phyloP scores from a whole-genome alignment of 768 basidiomycete genomes.

The Boletus rubescentipes region DNA sequence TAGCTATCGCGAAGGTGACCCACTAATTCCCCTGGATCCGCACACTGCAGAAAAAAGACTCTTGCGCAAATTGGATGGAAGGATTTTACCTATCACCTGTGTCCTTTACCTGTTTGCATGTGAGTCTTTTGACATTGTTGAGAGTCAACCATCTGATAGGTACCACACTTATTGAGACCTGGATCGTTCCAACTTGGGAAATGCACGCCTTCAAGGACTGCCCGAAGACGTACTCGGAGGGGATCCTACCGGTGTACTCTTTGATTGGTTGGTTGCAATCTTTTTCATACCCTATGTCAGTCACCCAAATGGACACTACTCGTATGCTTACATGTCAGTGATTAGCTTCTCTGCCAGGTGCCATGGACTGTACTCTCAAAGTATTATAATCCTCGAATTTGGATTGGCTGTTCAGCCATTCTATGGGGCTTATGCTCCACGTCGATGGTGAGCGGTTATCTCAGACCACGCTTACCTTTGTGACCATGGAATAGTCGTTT shows the following conservation, averaged over 20 bases:
- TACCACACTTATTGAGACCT: constrained; percentile 37
- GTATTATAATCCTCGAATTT: constrained; percentile 63
- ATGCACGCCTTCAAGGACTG: constrained; percentile 73
- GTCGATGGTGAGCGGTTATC: constrained; percentile 50
- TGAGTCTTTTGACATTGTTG: constrained; percentile 35
- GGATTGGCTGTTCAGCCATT: constrained; percentile 66
- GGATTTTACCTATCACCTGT: constrained; percentile 71
- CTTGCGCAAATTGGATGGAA: constrained; percentile 61
- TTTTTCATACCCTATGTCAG: constrained; percentile 81
- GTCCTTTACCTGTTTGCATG: constrained; percentile 75
- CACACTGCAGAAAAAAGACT: constrained; percentile 48
- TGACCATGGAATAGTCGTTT: constrained; percentile 19
- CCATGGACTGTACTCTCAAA: constrained; percentile 70
- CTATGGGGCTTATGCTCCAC: constrained; percentile 76
- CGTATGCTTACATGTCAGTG: background rate
- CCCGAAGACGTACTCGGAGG: constrained; percentile 63
- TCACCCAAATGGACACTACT: background rate
- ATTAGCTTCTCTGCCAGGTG: constrained; percentile 66
- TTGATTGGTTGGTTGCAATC: constrained; percentile 74
- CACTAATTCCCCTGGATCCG: constrained; percentile 19
- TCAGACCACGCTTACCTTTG: background rate
- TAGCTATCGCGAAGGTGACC: constrained; percentile 14
- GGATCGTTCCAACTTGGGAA: constrained; percentile 78
- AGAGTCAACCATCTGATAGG: background rate
- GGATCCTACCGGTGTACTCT: constrained; percentile 65